A percentile compares a stretch with the other conserved stretches of the same genome.
Conservation (phyloP, 2,329 filamentous ascomycete genomes). For the Xylaria sp. region DNA sequence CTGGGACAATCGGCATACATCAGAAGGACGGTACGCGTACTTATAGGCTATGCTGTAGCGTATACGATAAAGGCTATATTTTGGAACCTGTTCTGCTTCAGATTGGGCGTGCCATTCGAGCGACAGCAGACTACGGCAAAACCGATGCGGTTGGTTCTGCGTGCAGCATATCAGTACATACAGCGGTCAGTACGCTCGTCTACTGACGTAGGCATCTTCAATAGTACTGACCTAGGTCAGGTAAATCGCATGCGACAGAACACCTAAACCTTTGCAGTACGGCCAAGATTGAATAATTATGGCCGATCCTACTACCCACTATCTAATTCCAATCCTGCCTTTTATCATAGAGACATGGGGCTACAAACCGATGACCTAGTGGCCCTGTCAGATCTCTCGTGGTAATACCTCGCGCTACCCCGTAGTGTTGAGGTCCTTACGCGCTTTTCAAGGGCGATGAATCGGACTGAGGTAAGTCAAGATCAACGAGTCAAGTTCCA, state of each 20-base stretch:
- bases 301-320: not conserved
- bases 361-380: no score
- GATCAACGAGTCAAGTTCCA: conserved; percentile 13
- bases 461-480: not conserved
- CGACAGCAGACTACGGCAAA: conserved; percentile 6
- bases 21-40: not conserved
- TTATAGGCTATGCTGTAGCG: conserved; percentile 10
- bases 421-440: not conserved
- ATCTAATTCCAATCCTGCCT: not conserved
- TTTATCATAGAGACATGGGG: not conserved
- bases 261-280: conserved; percentile 23
- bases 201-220: not conserved
- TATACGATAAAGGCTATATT: not conserved
- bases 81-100: not conserved
- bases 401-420: not conserved
- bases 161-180: not conserved
- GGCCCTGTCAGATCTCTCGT: not conserved
- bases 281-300: not conserved
- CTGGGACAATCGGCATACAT: conserved; percentile 14
- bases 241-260: conserved; percentile 22
- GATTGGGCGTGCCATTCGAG: not conserved
- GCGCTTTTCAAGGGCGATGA: not conserved
- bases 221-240: conserved; percentile 7
- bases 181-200: not conserved
- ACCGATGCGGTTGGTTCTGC: not conserved